phyloP scores from a whole-genome alignment of 2,329 filamentous ascomycete genomes.

The Fusarium algeriense region DNA sequence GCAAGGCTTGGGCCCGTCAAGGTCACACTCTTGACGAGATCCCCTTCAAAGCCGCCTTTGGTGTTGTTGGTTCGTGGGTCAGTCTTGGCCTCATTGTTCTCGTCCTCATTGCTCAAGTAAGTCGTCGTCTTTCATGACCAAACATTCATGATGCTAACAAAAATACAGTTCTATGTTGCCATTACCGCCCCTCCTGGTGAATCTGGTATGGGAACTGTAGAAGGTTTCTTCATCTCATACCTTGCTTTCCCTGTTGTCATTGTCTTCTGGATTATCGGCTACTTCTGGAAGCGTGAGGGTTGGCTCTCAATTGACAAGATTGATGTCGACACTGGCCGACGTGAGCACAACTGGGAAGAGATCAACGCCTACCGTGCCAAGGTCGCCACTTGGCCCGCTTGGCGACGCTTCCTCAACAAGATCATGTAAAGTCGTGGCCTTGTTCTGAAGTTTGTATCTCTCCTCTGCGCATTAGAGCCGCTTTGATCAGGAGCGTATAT shows the following conservation, averaged over 20 bases:
- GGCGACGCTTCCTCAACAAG: slow-evolving; percentile 57
- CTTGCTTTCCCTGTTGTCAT: slow-evolving; percentile 67
- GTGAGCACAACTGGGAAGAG: slow-evolving; percentile 74
- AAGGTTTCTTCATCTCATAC: slow-evolving; percentile 68
- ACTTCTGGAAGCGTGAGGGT: slow-evolving; percentile 73
- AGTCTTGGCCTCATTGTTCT: slow-evolving; percentile 69
- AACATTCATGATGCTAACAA: slow-evolving; percentile 17
- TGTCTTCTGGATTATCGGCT: slow-evolving; percentile 68
- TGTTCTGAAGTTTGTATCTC: not conserved
- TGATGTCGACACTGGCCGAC: slow-evolving; percentile 75
- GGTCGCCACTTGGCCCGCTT: slow-evolving; percentile 64
- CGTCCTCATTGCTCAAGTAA: slow-evolving; percentile 66
- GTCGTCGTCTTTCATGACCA: slow-evolving; percentile 28
- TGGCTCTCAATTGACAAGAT: slow-evolving; percentile 72
- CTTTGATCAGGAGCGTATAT: not conserved
- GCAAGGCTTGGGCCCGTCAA: slow-evolving; percentile 68
- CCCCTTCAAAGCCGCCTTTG: slow-evolving; percentile 71
- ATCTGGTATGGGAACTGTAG: slow-evolving; percentile 54
- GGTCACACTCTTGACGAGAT: slow-evolving; percentile 74
- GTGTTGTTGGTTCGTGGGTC: slow-evolving; percentile 72
- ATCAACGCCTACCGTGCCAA: slow-evolving; percentile 67
- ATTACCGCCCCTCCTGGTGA: slow-evolving; percentile 54
- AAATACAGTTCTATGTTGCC: slow-evolving; percentile 62
- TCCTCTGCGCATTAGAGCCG: not conserved
- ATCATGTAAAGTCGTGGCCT: slow-evolving; percentile 51